Conservation (phyloP, 345 rosid species). For the Pelargonium nanum region DNA sequence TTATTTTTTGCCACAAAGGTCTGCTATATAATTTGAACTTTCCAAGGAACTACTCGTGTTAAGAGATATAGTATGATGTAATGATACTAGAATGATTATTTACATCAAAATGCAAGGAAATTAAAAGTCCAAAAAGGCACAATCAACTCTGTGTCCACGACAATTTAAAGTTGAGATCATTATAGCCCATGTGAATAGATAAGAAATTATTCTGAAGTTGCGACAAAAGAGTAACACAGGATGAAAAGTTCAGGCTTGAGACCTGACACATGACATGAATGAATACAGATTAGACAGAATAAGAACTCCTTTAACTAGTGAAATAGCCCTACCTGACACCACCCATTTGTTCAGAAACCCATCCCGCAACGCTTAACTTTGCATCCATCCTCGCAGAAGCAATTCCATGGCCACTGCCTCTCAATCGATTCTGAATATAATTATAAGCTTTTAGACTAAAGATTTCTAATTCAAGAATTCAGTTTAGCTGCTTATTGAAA, state of each 20-base stretch:
- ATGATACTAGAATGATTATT: neutral
- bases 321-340: conserved; percentile 68
- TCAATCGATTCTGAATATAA: conserved; percentile 59
- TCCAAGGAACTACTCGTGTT: neutral
- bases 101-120: too few species aligned
- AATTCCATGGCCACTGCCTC: conserved; percentile 90
- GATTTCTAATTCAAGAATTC: neutral
- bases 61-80: neutral
- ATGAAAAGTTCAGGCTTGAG: neutral
- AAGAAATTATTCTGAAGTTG: neutral
- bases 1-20: neutral
- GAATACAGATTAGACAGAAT: too few species aligned
- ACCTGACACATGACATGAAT: neutral
- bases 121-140: neutral
- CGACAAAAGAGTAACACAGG: neutral
- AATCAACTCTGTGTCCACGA: neutral
- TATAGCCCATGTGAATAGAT: neutral
- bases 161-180: neutral
- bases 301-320: neutral
- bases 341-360: conserved; percentile 99
- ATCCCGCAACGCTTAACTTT: conserved; percentile 76
- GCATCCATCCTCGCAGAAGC: conserved; percentile 94
- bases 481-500: neutral
- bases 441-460: conserved; percentile 4
- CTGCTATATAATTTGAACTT: neutral